Evolutionary conservation across 371 early-diverging fungal genomes (phyloP).

Genomic region (Rhizomucor pusillus): DNA sequence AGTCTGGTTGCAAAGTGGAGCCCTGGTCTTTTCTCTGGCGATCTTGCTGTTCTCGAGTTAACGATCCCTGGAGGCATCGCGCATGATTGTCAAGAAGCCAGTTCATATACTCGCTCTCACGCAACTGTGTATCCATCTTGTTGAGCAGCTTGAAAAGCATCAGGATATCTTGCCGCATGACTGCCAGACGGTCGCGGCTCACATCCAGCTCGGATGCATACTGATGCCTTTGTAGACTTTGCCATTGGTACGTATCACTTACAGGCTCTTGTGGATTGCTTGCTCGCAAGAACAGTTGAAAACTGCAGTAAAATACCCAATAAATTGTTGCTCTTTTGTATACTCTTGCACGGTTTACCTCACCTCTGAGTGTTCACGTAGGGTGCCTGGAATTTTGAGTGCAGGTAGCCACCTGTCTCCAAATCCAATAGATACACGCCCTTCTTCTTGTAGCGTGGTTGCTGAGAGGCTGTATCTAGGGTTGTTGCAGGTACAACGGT

Average conservation of each 20-base stretch:
- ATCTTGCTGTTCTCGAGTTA: neutral
- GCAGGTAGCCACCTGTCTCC: no score
- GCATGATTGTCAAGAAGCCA: slow-evolving; percentile 47
- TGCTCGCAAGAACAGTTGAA: no score
- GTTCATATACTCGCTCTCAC: slow-evolving; percentile 46
- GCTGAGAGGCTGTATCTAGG: slow-evolving; percentile 9
- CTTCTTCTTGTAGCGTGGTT: slow-evolving; percentile 9
- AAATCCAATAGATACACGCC: slow-evolving; percentile 52
- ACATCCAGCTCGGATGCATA: slow-evolving; percentile 38
- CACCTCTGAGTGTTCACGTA: neutral
- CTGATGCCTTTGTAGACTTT: slow-evolving; percentile 26
- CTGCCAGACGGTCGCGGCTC: slow-evolving; percentile 45
- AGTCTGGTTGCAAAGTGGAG: no score
- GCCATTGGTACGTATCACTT: slow-evolving; percentile 16
- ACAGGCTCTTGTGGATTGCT: no score
- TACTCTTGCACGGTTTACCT: no score
- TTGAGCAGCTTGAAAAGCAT: slow-evolving; percentile 42
- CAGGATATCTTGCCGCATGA: slow-evolving; percentile 45
- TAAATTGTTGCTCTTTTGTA: no score
- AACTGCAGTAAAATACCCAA: neutral
- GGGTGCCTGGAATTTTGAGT: no score
- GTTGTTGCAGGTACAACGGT: slow-evolving; percentile 21
- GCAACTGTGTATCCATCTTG: slow-evolving; percentile 35
- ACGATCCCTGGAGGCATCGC: neutral
- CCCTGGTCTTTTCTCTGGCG: neutral